Evolutionary conservation across 2,329 filamentous ascomycete genomes (phyloP).

Genomic region (Coniochaeta prunicola): DNA sequence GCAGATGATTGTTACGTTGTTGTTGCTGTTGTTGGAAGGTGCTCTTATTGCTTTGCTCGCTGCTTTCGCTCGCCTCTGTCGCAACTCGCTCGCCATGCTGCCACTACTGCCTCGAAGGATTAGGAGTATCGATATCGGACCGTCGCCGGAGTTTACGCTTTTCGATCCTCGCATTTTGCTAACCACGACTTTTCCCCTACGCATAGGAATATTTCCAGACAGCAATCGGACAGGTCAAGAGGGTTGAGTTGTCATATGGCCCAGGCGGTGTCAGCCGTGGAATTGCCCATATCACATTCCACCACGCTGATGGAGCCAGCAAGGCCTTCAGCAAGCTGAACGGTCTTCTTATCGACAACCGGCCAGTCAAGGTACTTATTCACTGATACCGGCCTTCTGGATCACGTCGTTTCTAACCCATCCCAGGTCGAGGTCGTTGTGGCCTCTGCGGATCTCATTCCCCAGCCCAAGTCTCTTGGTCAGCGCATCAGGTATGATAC

Average conservation of each 20-base stretch:
- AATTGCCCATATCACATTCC: slow-evolving; percentile 84
- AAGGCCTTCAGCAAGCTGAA: slow-evolving; percentile 81
- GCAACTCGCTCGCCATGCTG: slow-evolving; percentile 1
- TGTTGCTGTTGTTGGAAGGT: slow-evolving; percentile 9
- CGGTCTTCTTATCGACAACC: slow-evolving; percentile 81
- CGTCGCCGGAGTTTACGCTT: slow-evolving; percentile 10
- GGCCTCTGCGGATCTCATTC: slow-evolving; percentile 62
- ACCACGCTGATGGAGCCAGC: slow-evolving; percentile 70
- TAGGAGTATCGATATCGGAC: slow-evolving; percentile 11
- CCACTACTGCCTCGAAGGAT: slow-evolving; percentile 7
- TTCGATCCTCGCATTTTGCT: slow-evolving; percentile 46
- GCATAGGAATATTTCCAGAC: slow-evolving; percentile 92
- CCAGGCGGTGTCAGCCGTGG: slow-evolving; percentile 87
- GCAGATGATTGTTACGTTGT: slow-evolving; percentile 10
- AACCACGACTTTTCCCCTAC: slow-evolving; percentile 53
- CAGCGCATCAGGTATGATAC: slow-evolving; percentile 70
- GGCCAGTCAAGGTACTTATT: slow-evolving; percentile 78
- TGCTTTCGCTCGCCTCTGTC: slow-evolving; percentile 12
- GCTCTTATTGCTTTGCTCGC: slow-evolving; percentile 30
- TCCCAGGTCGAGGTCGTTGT: slow-evolving; percentile 82
- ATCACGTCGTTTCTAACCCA: not conserved
- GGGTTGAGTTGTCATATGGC: slow-evolving; percentile 85
- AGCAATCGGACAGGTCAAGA: slow-evolving; percentile 84
- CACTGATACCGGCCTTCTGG: not conserved
- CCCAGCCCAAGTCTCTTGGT: slow-evolving; percentile 62